These are phyloP conservation scores for Raphanus raphanistrum DNA, from an alignment of 345 rosid species.

Conservation along the genomic window DNA sequence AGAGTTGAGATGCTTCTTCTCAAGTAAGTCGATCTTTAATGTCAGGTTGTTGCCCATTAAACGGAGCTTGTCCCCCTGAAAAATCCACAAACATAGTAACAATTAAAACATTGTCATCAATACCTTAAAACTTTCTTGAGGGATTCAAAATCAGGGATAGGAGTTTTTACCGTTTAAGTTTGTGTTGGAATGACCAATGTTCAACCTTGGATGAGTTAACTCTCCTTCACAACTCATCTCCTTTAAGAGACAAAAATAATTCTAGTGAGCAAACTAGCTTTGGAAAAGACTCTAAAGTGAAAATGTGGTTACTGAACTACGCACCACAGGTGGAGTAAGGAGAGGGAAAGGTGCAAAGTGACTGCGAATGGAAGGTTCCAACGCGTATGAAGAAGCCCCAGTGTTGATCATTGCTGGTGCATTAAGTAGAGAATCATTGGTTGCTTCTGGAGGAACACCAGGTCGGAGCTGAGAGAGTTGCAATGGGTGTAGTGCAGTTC, in stretches of 20 bases:
- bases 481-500: slow-evolving; percentile 48
- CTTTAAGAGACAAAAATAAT: slow-evolving; percentile 37
- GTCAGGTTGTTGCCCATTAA: slow-evolving; percentile 29
- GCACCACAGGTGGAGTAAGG: slow-evolving; percentile 48
- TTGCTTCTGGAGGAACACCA: slow-evolving; percentile 41
- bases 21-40: slow-evolving; percentile 28
- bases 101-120: neutral
- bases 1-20: neutral
- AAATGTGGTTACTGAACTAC: neutral
- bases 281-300: neutral
- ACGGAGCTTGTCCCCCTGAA: slow-evolving; percentile 30
- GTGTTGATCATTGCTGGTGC: slow-evolving; percentile 41
- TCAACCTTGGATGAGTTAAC: slow-evolving; percentile 45
- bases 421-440: slow-evolving; percentile 34
- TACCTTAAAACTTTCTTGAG: neutral
- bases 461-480: slow-evolving; percentile 41
- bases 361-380: slow-evolving; percentile 59
- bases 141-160: neutral
- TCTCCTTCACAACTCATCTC: slow-evolving; percentile 50
- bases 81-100: neutral
- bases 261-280: neutral
- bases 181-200: slow-evolving; percentile 40
- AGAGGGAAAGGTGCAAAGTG: slow-evolving; percentile 54
- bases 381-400: slow-evolving; percentile 44
- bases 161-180: slow-evolving; percentile 44